phyloP scores from a whole-genome alignment of 345 rosid genomes.

The Durio zibethinus region DNA sequence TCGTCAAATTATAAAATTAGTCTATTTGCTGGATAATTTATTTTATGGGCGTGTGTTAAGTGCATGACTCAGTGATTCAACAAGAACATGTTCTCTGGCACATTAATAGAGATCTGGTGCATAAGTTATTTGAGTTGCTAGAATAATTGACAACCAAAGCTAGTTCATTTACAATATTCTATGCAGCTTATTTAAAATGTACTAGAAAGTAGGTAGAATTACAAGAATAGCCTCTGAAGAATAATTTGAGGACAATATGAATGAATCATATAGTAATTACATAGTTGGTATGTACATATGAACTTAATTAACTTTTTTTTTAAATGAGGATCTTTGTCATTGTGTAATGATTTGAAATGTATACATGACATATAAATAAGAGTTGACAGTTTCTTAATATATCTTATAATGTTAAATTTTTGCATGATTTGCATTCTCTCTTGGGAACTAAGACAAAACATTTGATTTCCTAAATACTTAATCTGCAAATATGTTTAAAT shows the following conservation, averaged over 20 bases:
- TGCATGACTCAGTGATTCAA: background rate
- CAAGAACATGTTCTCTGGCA: background rate
- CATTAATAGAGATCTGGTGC: background rate
- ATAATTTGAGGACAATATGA: background rate
- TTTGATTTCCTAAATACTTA: conserved; percentile 7
- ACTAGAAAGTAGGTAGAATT: background rate
- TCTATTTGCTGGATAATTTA: background rate
- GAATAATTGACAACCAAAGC: background rate
- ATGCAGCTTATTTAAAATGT: background rate
- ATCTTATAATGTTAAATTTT: background rate
- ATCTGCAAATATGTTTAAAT: conserved; percentile 1
- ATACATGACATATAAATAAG: background rate
- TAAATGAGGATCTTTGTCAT: background rate
- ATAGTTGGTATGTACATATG: background rate
- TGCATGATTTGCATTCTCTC: conserved; percentile 3
- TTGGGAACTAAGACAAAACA: background rate
- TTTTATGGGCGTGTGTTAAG: background rate
- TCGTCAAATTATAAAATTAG: background rate
- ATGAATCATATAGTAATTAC: background rate
- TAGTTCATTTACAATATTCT: background rate
- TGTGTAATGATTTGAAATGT: background rate
- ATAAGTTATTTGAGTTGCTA: background rate
- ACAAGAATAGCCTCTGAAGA: background rate
- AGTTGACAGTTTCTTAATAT: background rate
- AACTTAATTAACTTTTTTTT: background rate